Base-by-base conservation (phyloP, 2,329 filamentous ascomycete species). In the Beauveria sp. region DNA sequence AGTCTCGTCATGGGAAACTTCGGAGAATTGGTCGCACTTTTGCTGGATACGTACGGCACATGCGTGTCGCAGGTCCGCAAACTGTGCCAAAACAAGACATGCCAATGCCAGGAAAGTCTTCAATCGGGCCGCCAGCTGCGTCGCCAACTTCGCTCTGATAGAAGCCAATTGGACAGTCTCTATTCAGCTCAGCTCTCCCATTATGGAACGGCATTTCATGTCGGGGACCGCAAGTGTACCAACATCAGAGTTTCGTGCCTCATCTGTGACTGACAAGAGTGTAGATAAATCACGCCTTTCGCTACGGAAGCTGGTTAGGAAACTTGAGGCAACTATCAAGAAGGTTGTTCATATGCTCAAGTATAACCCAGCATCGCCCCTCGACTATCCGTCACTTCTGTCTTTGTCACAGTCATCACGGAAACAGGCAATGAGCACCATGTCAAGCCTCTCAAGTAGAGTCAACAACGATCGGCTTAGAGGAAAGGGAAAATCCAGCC, bases 11-110 rank as follows among this genome's bases (percentile, higher is more conserved):
- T 74, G 74, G 75, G 70, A 28, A 69, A 73, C 42, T 80, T 83
- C 64, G 74, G 77, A 57, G 70, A 74, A 56, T 73, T 73, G 20
- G 75, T 83, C 50, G 69, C 71, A 4, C 74, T 74, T 8, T 71
- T 84, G 16, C 69, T 83, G 20, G 74, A 78, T 53, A 77, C 78
- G 14, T 83, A 82, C 62, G 73, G 75, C 54, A 78, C 73, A 64
- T 79, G 78, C 63, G 70, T 80, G 40, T 70, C 72, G 18, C 71
- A 79, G 14, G 69, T 80, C 7, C 77, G 75, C 64, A 69, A 69
- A 10, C 70, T 75, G 59, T 70, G 70, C 46, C 61, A 60, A 26
- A 57, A 55, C 14, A 66, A 60, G 38, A 63, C 65, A 49, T 63
- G 60, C 51, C 65, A 62, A 49, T 60, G 69, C 8, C 65, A 64